Base-by-base conservation (phyloP, 2,329 filamentous ascomycete species). In the Pseudogymnoascus pannorum region DNA sequence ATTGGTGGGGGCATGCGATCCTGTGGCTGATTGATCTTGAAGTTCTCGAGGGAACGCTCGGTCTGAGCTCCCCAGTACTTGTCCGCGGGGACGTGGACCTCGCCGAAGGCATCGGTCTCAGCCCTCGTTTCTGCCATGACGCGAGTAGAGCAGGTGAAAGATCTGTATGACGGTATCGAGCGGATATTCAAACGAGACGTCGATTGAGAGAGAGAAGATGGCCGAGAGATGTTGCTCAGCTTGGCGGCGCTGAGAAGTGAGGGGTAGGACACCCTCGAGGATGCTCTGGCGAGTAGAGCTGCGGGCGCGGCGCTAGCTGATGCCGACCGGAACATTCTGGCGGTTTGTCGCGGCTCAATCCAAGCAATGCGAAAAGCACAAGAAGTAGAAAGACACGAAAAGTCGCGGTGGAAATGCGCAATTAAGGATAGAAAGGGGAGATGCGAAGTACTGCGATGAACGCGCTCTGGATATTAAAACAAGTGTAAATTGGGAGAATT, bases 1-100 rank as follows among this genome's bases (percentile, higher is more conserved):
- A 99, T 88, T 51, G 92, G 89, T 67, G 91, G 87, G 57, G 94
- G 94, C 92, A 97, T 97, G 75, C 94, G 92, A 75, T 99, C 94
- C 78, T 96, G 91, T 64, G 94, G 94, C 82, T 97, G 94, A 80
- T 97, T 97, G 86, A 99, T 97, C 76, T 88, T 89, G 84, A 99
- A 99, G 82, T 99, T 99, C 77, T 89, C 88, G 75, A 97, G 84
- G 59, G 93, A 97, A 68, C 93, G 88, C 83, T 97, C 89, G 60
- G 93, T 97, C 83, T 97, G 93, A 64, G 93, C 93, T 73, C 94
- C 94, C 93, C 94, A 99, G 84, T 99, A 99, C 81, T 89, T 93
- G 85, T 96, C 91, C 67, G 83, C 83, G 42, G 89, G 84, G 69
- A 97, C 92, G 81, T 96, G 86, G 75, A 99, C 85, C 80, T 96